These are phyloP conservation scores for Xylariales sp. DNA, from an alignment of 2,329 filamentous ascomycete genomes.

Conservation along the genomic window DNA sequence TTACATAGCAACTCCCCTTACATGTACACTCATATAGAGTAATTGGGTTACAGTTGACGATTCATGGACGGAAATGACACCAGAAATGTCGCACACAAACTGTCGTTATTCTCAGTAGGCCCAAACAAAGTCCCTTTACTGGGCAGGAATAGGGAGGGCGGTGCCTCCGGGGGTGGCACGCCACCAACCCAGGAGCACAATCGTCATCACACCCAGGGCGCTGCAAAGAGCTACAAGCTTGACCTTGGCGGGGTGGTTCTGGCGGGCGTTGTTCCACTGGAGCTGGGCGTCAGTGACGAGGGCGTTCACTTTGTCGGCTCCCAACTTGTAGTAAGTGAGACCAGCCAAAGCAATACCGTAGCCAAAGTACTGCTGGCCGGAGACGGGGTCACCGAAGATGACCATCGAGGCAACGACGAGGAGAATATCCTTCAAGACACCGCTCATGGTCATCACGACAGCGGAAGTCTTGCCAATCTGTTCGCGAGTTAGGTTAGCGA, in stretches of 20 bases:
- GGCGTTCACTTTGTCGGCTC: conserved; percentile 20
- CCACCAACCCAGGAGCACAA: conserved; percentile 4
- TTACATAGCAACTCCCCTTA: too few relatives aligned
- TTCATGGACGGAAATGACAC: too few relatives aligned
- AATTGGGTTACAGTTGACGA: too few relatives aligned
- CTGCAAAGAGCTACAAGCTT: conserved; percentile 15
- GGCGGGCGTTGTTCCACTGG: conserved; percentile 14
- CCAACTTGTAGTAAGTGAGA: conserved; percentile 23
- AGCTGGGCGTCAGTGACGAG: conserved; percentile 15
- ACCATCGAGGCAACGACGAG: conserved; percentile 64
- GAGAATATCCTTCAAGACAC: conserved; percentile 70
- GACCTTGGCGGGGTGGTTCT: conserved; percentile 15
- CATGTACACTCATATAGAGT: too few relatives aligned
- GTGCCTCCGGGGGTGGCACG: conserved; percentile 2
- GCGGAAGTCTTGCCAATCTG: conserved; percentile 69
- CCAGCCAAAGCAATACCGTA: conserved; percentile 54
- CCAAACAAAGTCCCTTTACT: too few relatives aligned
- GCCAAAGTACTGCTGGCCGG: conserved; percentile 62
- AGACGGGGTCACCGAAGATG: conserved; percentile 63
- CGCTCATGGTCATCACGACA: conserved; percentile 66
- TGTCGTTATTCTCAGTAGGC: too few relatives aligned
- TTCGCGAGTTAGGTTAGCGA: not conserved
- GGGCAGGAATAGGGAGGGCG: conserved; percentile 1
- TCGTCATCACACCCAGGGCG: conserved; percentile 4
- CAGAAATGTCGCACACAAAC: too few relatives aligned